A percentile compares a stretch with the other conserved stretches of the same genome.
These are phyloP conservation scores for Holtermannia corniformis DNA, from an alignment of 768 basidiomycete species.

Conservation along the genomic window DNA sequence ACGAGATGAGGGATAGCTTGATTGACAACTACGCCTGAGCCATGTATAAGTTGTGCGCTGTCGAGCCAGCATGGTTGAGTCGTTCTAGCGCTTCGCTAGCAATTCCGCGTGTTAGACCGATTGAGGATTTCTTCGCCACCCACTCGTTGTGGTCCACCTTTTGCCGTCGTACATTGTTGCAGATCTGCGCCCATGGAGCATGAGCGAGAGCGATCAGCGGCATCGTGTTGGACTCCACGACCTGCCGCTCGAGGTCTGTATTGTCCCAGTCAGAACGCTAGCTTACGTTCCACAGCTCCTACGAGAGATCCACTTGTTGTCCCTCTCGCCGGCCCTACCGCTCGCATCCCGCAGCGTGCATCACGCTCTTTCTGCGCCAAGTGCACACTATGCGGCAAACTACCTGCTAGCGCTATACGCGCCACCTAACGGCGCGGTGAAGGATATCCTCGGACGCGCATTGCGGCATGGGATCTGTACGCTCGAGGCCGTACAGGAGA, in stretches of 20 bases:
- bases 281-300: conserved; percentile 50
- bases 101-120: too few relatives aligned
- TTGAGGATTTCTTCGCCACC: too few relatives aligned
- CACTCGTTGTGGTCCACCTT: too few relatives aligned
- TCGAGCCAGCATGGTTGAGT: too few relatives aligned
- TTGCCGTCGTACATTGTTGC: too few relatives aligned
- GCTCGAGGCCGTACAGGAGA: conserved; percentile 22
- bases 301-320: conserved; percentile 64
- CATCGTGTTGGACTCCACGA: neutral
- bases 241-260: neutral
- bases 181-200: too few relatives aligned
- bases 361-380: conserved; percentile 50
- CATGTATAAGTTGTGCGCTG: too few relatives aligned
- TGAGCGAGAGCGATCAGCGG: too few relatives aligned
- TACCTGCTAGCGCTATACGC: conserved; percentile 51
- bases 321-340: conserved; percentile 59
- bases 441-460: conserved; percentile 21
- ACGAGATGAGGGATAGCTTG: conserved; percentile 81
- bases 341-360: conserved; percentile 51
- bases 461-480: conserved; percentile 36
- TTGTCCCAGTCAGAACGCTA: neutral
- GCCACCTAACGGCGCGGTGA: conserved; percentile 8
- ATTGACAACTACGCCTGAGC: conserved; percentile 82
- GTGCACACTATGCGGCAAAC: conserved; percentile 54
- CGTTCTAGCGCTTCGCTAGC: too few relatives aligned